These are phyloP conservation scores for Phytopythium montanum DNA, from an alignment of 352 stramenopile genomes.

Conservation along the genomic window DNA sequence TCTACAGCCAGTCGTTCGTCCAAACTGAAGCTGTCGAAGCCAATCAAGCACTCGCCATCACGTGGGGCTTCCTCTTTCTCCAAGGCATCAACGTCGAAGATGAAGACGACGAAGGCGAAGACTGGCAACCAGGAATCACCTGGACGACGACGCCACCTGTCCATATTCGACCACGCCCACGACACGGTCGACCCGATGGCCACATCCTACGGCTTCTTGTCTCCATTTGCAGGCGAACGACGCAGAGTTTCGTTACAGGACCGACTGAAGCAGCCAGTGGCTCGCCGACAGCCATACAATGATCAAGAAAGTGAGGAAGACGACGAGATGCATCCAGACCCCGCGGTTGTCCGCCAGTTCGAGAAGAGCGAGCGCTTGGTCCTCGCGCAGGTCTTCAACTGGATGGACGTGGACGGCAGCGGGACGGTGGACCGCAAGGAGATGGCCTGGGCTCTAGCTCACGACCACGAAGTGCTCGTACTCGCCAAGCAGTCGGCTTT, in stretches of 20 bases:
- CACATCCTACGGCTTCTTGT: constrained; percentile 20
- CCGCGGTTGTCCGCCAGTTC: constrained; percentile 18
- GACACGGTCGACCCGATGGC: constrained; percentile 16
- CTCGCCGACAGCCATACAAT: background rate
- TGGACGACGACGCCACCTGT: constrained; percentile 2
- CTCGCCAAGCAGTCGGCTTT: constrained; percentile 43
- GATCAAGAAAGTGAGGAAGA: constrained; percentile 5
- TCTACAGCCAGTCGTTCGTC: background rate
- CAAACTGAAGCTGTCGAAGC: constrained; percentile 5
- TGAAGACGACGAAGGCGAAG: background rate
- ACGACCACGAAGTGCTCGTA: constrained; percentile 48
- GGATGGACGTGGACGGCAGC: constrained; percentile 70
- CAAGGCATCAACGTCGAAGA: constrained; percentile 7
- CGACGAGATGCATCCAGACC: background rate
- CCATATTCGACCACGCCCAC: constrained; percentile 11
- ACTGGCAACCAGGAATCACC: constrained; percentile 12
- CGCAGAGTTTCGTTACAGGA: background rate
- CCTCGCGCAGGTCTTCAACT: constrained; percentile 40
- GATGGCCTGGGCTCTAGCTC: constrained; percentile 60
- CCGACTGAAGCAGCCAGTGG: background rate
- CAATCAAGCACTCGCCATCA: constrained; percentile 5
- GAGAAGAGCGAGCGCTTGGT: constrained; percentile 27
- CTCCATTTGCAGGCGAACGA: constrained; percentile 14
- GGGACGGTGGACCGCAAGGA: constrained; percentile 60
- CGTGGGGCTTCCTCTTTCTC: background rate